Percentiles rank a stretch among this genome's conserved stretches.
These are phyloP conservation scores for Apostasia ramifera DNA, from an alignment of 106 monocot genomes.

Conservation along the genomic window DNA sequence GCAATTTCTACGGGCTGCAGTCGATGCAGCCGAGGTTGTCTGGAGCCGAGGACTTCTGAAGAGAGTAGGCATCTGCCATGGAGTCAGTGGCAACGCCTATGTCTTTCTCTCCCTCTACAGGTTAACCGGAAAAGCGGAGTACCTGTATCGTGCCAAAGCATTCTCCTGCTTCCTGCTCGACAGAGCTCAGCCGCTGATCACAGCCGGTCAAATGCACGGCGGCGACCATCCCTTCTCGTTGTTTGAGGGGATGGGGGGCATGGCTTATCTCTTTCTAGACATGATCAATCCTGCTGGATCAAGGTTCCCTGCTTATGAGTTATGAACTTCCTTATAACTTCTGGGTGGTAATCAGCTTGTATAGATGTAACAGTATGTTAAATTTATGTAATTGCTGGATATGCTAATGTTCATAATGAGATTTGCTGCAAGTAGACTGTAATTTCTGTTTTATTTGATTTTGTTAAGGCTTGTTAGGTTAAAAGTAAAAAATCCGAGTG, in stretches of 20 bases:
- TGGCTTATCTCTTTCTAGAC: constrained; percentile 70
- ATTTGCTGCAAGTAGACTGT: too few species aligned
- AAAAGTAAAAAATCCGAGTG: too few species aligned
- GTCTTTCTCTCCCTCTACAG: constrained; percentile 75
- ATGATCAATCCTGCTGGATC: constrained; percentile 69
- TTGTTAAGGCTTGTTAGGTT: too few species aligned
- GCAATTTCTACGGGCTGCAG: constrained; percentile 53
- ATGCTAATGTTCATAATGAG: neutral
- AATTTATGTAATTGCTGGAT: constrained; percentile 1
- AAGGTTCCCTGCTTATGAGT: constrained; percentile 80
- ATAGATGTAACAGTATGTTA: neutral
- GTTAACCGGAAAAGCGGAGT: constrained; percentile 43
- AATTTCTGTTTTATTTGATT: too few species aligned
- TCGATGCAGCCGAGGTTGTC: constrained; percentile 71
- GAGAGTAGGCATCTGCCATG: constrained; percentile 89
- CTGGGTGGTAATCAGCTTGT: neutral
- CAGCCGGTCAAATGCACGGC: constrained; percentile 60
- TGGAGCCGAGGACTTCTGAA: constrained; percentile 86
- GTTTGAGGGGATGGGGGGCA: constrained; percentile 85
- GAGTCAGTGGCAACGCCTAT: constrained; percentile 79
- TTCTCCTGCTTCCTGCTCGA: constrained; percentile 75
- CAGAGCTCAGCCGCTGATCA: constrained; percentile 44
- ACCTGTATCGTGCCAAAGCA: constrained; percentile 74
- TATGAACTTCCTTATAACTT: constrained; percentile 20
- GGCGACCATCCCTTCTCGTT: constrained; percentile 75